Evolutionary conservation across 495 filamentous ascomycete genomes (phyloP).

Genomic region (Aspergillus sclerotioniger): DNA sequence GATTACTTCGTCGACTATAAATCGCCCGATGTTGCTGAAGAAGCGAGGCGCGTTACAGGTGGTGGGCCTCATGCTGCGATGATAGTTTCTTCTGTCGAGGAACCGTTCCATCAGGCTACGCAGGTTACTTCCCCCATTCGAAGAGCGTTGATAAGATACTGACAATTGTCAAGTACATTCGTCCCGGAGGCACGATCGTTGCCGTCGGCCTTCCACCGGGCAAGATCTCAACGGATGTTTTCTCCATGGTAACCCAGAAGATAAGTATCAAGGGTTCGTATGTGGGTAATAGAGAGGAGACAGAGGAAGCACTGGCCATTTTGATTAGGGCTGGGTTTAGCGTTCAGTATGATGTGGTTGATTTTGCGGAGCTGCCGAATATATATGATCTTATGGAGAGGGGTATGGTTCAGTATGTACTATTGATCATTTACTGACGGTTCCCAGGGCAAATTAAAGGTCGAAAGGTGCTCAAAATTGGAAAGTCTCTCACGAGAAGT

Average conservation of each 20-base stretch:
- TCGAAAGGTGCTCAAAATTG: conserved; percentile 9
- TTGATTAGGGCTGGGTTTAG: neutral
- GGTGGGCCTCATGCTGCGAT: conserved; percentile 8
- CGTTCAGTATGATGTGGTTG: conserved; percentile 6
- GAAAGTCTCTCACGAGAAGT: neutral
- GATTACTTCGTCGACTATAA: conserved; percentile 12
- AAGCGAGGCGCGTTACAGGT: neutral
- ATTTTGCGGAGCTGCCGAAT: conserved; percentile 5
- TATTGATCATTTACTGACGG: neutral
- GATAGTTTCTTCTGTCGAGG: neutral
- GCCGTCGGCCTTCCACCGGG: conserved; percentile 1
- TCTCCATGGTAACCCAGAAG: conserved; percentile 8
- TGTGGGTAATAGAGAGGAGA: conserved; percentile 11
- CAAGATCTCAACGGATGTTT: conserved; percentile 3
- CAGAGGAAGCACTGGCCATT: conserved; percentile 11
- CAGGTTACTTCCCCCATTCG: neutral
- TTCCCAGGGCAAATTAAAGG: conserved; percentile 6
- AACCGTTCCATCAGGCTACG: conserved; percentile 6
- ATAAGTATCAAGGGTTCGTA: conserved; percentile 13
- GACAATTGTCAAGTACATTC: neutral
- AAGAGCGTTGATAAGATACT: neutral
- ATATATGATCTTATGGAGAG: conserved; percentile 8
- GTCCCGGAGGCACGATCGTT: neutral
- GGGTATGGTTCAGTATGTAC: conserved; percentile 2
- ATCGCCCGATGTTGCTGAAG: neutral